Base-by-base conservation (phyloP, 1,284 basidiomycete genomes). In the Ustilago trichophora region DNA sequence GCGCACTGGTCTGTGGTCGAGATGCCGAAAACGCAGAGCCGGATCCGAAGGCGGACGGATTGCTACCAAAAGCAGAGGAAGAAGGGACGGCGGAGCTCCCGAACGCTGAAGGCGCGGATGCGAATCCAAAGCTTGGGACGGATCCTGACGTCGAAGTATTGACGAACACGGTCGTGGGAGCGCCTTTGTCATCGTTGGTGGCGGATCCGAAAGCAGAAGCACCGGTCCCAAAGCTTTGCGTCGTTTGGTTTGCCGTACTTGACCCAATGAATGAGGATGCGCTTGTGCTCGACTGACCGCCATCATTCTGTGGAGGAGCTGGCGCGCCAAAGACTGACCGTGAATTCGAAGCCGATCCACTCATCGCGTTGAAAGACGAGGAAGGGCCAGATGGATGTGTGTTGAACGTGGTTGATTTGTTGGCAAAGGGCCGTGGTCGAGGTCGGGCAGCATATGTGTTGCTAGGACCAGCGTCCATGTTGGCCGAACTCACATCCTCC, bases 391-490 rank as follows among this genome's bases (percentile, higher is more conserved):
- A 31, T 11, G 13, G 40, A 32, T 47, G 52, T 16, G 33, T 49
- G 27, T 53, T 64, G 60, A 64, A 64, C 0, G 60, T 64, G 21
- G 55, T 58, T 8, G 55, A 65, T 27, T 54, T 58, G 31, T 59
- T 58, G n/a, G 55, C 50, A 27, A 65, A 65, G 18, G 55, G 55
- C 15, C 51, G 38, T 27, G 62, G 62, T 21, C 62, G 47, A 19
- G 56, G 50, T 44, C 62, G 54, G 29, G 60, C n/a, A 6, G 44
- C 37, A 16, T 48, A 31, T 6, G 35, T 35, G 11, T 35, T 51
- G 43, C 47, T 41, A 8, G 47, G 42, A 21, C 45, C 40, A 18
- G 37, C 40, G 2, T 32, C 43, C 4, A 27, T 22, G 19, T 25
- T 21, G 9, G 9, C 19, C 1, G 35, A 21, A 21, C 24, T 33